A percentile compares a stretch with the other conserved stretches of the same genome.
These are phyloP conservation scores for Clonostachys chloroleuca DNA, from an alignment of 2,329 filamentous ascomycete genomes.

Conservation along the genomic window DNA sequence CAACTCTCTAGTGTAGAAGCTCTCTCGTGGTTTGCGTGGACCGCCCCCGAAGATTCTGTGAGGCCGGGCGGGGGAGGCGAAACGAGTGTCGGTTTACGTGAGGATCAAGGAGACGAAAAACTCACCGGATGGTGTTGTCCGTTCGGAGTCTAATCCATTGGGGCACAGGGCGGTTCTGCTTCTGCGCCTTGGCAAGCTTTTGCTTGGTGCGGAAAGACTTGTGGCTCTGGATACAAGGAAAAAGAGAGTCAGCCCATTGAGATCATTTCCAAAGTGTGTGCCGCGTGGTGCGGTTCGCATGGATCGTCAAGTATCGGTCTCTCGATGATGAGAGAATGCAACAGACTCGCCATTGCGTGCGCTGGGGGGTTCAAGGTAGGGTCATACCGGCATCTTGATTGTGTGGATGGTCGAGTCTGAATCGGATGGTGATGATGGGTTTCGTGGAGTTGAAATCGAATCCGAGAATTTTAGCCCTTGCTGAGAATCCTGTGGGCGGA, in stretches of 20 bases:
- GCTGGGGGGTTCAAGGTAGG: slow-evolving; percentile 5
- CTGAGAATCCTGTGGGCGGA: slow-evolving; percentile 20
- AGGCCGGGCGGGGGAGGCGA: not conserved
- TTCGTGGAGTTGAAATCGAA: slow-evolving; percentile 17
- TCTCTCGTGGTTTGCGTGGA: not conserved
- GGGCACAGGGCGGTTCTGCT: slow-evolving; percentile 99
- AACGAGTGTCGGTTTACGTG: not conserved
- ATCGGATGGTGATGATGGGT: slow-evolving; percentile 21
- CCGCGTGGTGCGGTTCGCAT: too few species aligned
- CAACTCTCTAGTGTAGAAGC: not conserved
- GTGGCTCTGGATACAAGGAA: slow-evolving; percentile 69
- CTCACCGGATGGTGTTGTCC: slow-evolving; percentile 99
- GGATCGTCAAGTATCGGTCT: not conserved
- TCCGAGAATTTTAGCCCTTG: slow-evolving; percentile 23
- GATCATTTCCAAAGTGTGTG: too few species aligned
- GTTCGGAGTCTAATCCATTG: slow-evolving; percentile 99
- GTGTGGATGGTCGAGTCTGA: slow-evolving; percentile 27
- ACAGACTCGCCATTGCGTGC: not conserved
- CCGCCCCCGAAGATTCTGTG: too few species aligned
- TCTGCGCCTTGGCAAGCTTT: slow-evolving; percentile 99
- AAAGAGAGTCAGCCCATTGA: slow-evolving; percentile 2
- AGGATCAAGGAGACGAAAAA: slow-evolving; percentile 12
- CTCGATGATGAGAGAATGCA: not conserved
- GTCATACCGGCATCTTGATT: slow-evolving; percentile 36
- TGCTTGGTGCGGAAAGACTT: slow-evolving; percentile 99